Conservation (phyloP, 495 filamentous ascomycete species). For the Hypoxylon perforatum region DNA sequence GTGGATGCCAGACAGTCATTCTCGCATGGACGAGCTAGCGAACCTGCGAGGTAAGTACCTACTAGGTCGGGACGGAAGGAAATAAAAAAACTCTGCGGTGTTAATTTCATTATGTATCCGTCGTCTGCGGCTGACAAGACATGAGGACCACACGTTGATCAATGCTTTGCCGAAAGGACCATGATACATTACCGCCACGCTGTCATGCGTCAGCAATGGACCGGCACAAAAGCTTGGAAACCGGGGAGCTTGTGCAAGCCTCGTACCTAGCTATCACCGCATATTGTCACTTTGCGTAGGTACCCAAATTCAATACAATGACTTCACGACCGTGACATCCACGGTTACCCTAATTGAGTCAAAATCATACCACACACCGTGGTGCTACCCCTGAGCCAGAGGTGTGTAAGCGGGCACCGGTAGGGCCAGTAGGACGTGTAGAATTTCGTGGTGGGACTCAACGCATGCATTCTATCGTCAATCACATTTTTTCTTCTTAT, state of each 20-base stretch:
- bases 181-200: constrained; percentile 21
- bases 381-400: too few relatives aligned
- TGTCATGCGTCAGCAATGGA: constrained; percentile 3
- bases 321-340: too few relatives aligned
- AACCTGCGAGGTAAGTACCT: not conserved
- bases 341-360: too few relatives aligned
- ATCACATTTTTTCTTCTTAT: too few relatives aligned
- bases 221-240: not conserved
- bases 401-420: too few relatives aligned
- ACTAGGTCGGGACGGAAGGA: too few relatives aligned
- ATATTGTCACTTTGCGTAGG: constrained; percentile 1
- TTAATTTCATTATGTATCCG: not conserved
- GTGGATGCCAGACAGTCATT: not conserved
- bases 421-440: too few relatives aligned
- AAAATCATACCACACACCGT: too few relatives aligned
- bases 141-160: constrained; percentile 19
- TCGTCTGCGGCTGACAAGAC: constrained; percentile 2
- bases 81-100: not conserved
- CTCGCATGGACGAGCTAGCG: not conserved
- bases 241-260: not conserved
- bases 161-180: not conserved
- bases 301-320: constrained; percentile 1
- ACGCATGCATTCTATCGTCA: too few relatives aligned
- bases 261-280: constrained; percentile 3
- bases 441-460: too few relatives aligned